Conservation (phyloP, 192 early-diverging fungal species). For the Coemansia sp. region DNA sequence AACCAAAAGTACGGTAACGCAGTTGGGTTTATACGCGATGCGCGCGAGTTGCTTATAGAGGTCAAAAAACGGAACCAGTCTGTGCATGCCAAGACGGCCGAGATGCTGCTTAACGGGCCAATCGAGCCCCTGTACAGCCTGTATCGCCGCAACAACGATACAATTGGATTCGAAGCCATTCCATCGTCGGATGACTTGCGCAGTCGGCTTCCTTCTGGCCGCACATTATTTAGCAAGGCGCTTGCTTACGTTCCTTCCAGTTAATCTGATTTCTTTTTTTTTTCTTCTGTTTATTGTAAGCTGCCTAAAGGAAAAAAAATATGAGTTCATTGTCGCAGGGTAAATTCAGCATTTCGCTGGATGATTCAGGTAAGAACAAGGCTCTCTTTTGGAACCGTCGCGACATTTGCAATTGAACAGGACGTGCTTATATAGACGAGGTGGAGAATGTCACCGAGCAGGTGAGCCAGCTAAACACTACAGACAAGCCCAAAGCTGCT, state of each 20-base stretch:
- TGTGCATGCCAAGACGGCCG: slow-evolving; percentile 36
- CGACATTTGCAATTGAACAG: neutral
- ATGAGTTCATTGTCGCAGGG: slow-evolving; percentile 10
- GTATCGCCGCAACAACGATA: slow-evolving; percentile 52
- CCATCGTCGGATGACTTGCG: slow-evolving; percentile 49
- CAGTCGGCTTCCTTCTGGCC: slow-evolving; percentile 38
- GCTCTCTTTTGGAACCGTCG: neutral
- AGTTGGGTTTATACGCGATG: slow-evolving; percentile 52
- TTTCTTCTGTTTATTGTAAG: slow-evolving; percentile 1
- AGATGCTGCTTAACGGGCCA: slow-evolving; percentile 39
- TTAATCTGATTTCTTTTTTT: slow-evolving; percentile 7
- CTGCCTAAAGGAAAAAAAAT: slow-evolving; percentile 1
- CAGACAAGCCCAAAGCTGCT: neutral
- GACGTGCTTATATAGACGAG: slow-evolving; percentile 20
- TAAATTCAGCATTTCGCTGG: slow-evolving; percentile 37
- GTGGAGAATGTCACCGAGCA: slow-evolving; percentile 20
- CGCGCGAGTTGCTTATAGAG: slow-evolving; percentile 38
- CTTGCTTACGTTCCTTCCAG: slow-evolving; percentile 16
- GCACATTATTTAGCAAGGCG: slow-evolving; percentile 38
- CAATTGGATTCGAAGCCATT: slow-evolving; percentile 49
- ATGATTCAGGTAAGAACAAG: slow-evolving; percentile 27
- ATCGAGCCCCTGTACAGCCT: slow-evolving; percentile 46
- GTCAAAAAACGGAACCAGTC: slow-evolving; percentile 45
- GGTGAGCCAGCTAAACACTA: slow-evolving; percentile 15
- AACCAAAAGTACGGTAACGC: slow-evolving; percentile 49